Percentiles rank a stretch among this genome's conserved stretches.
phyloP scores from a whole-genome alignment of 2,329 filamentous ascomycete genomes.

The Talaromyces sp. region DNA sequence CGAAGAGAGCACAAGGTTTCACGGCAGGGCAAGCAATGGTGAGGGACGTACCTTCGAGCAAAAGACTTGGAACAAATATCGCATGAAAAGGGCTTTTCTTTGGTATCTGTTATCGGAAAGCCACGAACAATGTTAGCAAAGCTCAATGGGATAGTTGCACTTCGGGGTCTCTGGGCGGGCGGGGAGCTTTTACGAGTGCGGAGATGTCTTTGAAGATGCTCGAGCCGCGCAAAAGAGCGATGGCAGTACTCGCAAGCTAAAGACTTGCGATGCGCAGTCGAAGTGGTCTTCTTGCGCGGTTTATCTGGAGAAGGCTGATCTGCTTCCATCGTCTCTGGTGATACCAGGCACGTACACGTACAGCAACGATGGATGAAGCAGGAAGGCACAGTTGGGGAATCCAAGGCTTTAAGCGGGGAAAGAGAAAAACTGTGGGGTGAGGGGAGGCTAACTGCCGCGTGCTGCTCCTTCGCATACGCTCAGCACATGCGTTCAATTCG shows the following conservation, averaged over 20 bases:
- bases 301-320: slow-evolving; percentile 34
- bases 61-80: slow-evolving; percentile 50
- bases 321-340: slow-evolving; percentile 35
- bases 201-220: slow-evolving; percentile 52
- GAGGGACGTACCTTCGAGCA: slow-evolving; percentile 39
- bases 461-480: background rate
- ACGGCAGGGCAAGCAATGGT: background rate
- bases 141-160: background rate
- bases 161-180: background rate
- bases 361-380: background rate
- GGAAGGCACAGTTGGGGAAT: slow-evolving; percentile 13
- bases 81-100: slow-evolving; percentile 51
- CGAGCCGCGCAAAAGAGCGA: slow-evolving; percentile 47
- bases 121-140: background rate
- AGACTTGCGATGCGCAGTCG: slow-evolving; percentile 43
- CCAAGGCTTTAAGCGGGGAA: slow-evolving; percentile 30
- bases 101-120: slow-evolving; percentile 40
- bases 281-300: slow-evolving; percentile 40
- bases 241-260: slow-evolving; percentile 49
- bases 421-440: slow-evolving; percentile 38
- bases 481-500: background rate
- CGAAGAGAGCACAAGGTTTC: background rate
- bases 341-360: background rate
- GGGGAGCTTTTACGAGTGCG: slow-evolving; percentile 45
- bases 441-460: slow-evolving; percentile 13